Evolutionary conservation across 164 flowering plant species (phyloP).

Genomic region (Houttuynia cordata): DNA sequence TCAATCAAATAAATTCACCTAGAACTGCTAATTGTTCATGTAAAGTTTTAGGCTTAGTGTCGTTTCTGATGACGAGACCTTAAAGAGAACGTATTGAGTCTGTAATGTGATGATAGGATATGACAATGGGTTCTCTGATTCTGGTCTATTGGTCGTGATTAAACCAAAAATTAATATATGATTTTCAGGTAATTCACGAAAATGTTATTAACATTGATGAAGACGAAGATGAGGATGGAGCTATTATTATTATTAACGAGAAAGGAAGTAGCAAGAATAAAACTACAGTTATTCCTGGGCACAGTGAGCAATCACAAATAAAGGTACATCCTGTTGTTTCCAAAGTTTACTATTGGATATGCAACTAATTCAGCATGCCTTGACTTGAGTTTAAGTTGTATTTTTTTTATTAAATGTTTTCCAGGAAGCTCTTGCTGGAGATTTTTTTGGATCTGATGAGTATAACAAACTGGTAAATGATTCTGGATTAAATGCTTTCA

Average conservation of each 20-base stretch:
- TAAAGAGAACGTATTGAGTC: too few relatives aligned
- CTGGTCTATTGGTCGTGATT: too few relatives aligned
- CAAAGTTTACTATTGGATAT: background rate
- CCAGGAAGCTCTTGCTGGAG: constrained; percentile 3
- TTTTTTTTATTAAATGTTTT: background rate
- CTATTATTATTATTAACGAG: constrained; percentile 1
- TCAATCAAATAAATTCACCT: background rate
- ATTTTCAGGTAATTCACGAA: constrained; percentile 8
- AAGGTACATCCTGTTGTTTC: background rate
- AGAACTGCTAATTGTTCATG: background rate
- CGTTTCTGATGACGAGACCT: too few relatives aligned
- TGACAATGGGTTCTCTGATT: too few relatives aligned
- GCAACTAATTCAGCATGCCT: background rate
- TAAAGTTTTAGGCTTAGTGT: background rate
- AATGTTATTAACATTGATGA: constrained; percentile 12
- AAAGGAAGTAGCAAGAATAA: constrained; percentile 5
- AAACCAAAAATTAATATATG: too few relatives aligned
- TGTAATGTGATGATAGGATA: too few relatives aligned
- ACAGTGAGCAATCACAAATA: constrained; percentile 1
- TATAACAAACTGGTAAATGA: too few relatives aligned
- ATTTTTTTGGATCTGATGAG: background rate
- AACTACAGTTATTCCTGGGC: background rate
- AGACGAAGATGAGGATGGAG: constrained; percentile 7
- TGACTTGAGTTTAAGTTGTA: background rate
- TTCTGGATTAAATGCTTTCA: background rate